Base-by-base conservation (phyloP, 2,329 filamentous ascomycete species). In the Myrmaecium sp. region DNA sequence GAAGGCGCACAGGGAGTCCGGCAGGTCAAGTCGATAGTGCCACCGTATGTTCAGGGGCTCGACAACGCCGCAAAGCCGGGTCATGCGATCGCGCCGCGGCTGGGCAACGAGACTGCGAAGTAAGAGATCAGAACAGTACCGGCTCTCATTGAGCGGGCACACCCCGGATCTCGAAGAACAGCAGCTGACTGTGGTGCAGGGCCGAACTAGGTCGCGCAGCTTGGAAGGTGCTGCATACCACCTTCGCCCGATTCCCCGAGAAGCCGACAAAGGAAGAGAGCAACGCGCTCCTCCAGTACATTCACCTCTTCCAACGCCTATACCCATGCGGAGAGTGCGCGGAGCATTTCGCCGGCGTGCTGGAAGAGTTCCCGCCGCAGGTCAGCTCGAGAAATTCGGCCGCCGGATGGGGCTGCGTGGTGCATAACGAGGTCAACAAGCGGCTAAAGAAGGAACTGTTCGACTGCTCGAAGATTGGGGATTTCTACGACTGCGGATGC, bases 101-200 rank as follows among this genome's bases (percentile, higher is more conserved):
- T 89, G 28, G 80, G 79, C 44, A 89, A 89, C 52, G 78, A 75
- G 33, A 89, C 80, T 5, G 59, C 70, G 28, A 89, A 86, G 49
- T 51, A 49, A 19, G 49, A 45, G 17, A 27, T 31, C 17, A 14
- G 12, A 17, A 13, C 14, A 14, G 13, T 29, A 6, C 8, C 14
- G 6, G 8, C 8, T 8, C 18, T 20, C 18, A 8, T 8, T 8
- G n/a, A n/a, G n/a, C n/a, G n/a, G n/a, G 12, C 19, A 14, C 18
- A 26, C 17, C 26, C 11, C 16, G 8, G 22, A n/a, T 14, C 23
- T n/a, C 21, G 20, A 13, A 26, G n/a, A 5, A 12, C 10, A 9
- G 12, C 21, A 14, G 28, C 28, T 30, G 20, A 30, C 17, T 24
- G 21, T 20, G 18, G 15, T 11, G 28, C 32, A 67, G 62, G 49